phyloP scores from a whole-genome alignment of 2,329 filamentous ascomycete species.

The Xylariales sp. region DNA sequence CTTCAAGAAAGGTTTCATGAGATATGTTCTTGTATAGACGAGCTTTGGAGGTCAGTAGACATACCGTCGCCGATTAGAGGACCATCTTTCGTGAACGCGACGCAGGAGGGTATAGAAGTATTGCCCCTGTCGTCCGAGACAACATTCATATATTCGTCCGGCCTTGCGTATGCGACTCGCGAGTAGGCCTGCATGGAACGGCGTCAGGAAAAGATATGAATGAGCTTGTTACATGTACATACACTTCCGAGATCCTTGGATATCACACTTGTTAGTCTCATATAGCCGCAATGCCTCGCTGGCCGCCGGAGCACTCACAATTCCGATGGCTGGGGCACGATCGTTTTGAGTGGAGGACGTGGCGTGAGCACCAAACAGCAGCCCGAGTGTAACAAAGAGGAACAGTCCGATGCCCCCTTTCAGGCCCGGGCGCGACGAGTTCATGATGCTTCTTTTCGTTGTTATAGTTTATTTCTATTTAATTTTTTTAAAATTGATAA shows the following conservation, averaged over 20 bases:
- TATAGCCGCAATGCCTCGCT: neutral
- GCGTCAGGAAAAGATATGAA: neutral
- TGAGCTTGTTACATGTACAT: neutral
- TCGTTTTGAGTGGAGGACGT: neutral
- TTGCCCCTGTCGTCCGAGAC: neutral
- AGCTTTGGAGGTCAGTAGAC: neutral
- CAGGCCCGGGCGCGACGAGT: neutral
- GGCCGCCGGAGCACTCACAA: neutral
- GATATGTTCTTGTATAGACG: neutral
- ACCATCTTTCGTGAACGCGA: slow-evolving; percentile 11
- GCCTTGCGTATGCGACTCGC: slow-evolving; percentile 8
- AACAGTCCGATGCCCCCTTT: neutral
- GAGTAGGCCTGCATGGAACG: neutral
- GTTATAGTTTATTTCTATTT: too few relatives aligned
- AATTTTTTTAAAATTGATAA: neutral
- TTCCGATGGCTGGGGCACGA: neutral
- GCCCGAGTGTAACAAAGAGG: neutral
- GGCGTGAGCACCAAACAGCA: neutral
- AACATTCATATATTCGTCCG: neutral
- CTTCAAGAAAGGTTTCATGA: slow-evolving; percentile 6
- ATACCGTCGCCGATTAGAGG: slow-evolving; percentile 6
- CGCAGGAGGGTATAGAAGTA: slow-evolving; percentile 10
- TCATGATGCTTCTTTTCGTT: neutral
- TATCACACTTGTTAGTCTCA: neutral
- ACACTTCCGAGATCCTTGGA: slow-evolving; percentile 6